Evolutionary conservation across 805 yeast genomes (phyloP), one percentile per base, ranked within the genome.

Genomic region (Candida insectalens): DNA sequence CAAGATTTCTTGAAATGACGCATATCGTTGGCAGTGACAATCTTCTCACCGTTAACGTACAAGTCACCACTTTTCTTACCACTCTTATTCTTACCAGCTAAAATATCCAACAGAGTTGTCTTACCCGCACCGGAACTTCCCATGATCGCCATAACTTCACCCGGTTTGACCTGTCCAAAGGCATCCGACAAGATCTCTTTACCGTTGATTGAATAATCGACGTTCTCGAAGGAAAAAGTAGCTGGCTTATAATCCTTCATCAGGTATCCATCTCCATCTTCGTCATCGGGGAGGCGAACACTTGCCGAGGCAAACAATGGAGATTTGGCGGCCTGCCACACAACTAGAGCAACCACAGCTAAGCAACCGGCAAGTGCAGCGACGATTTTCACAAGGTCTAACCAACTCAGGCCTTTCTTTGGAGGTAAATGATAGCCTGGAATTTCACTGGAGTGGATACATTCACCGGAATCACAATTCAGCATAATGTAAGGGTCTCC

Each of bases 51-150:
- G 54, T 92, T 92, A 16, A 87, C 72, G 44, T 66, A 72, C 9
- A 89, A 71, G 2, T 61, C 51, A n/a, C 96, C 96, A 1, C 62
- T 45, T 7, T 74, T 67, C 1, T 43, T 41, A 2, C 98, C 98
- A 22, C 77, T 68, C 50, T 89, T 92, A 50, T 77, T 72, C 51
- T 89, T 92, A 30, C 79, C 82, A 0, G 97, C 97, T 36, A 92
- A 62, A 38, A 92, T 87, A 51, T 92, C 98, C 33, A 92, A 62
- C 28, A 92, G 60, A 0, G 98, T 89, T 1, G 98, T 89, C 53
- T 92, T 92, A 34, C 98, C 98, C 10, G 98, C 97, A 32, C 98
- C 98, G 0, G 96, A 88, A 1, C 96, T 96, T 29, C 98, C 98
- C 95, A 92, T 84, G 27, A 92, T 85, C 1, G 98, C 97, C 52